phyloP scores from a whole-genome alignment of 352 stramenopile species.

The Phytophthora fragariaefolia region DNA sequence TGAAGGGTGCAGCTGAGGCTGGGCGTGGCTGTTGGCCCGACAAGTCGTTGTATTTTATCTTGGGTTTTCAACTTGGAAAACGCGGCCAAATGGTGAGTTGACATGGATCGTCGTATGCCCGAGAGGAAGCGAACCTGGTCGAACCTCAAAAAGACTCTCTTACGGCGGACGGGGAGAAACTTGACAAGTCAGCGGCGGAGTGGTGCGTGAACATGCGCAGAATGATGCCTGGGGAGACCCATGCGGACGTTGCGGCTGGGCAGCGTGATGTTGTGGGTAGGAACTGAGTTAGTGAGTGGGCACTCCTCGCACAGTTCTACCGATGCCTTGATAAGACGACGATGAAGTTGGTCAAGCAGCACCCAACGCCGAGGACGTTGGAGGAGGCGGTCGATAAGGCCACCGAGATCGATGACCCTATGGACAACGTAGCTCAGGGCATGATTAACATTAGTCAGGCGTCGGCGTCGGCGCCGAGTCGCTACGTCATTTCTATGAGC shows the following conservation, averaged over 20 bases:
- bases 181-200: neutral
- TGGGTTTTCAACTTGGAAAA: conserved; percentile 2
- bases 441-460: neutral
- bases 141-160: neutral
- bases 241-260: conserved; percentile 4
- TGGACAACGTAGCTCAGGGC: neutral
- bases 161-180: conserved; percentile 1
- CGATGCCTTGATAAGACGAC: neutral
- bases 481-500: neutral
- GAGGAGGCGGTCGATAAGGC: neutral
- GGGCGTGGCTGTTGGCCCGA: conserved; percentile 1
- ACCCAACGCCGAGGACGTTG: neutral
- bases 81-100: neutral
- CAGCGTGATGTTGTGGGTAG: neutral
- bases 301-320: conserved; percentile 11
- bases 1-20: neutral
- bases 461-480: neutral
- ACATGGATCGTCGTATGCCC: neutral
- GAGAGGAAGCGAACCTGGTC: neutral
- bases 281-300: neutral
- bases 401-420: neutral
- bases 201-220: conserved; percentile 1
- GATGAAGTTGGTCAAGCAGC: neutral
- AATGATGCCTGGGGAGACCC: neutral
- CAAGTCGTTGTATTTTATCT: conserved; percentile 1